Conservation (phyloP, 495 filamentous ascomycete genomes). For the Hypoxylon subgilvum region DNA sequence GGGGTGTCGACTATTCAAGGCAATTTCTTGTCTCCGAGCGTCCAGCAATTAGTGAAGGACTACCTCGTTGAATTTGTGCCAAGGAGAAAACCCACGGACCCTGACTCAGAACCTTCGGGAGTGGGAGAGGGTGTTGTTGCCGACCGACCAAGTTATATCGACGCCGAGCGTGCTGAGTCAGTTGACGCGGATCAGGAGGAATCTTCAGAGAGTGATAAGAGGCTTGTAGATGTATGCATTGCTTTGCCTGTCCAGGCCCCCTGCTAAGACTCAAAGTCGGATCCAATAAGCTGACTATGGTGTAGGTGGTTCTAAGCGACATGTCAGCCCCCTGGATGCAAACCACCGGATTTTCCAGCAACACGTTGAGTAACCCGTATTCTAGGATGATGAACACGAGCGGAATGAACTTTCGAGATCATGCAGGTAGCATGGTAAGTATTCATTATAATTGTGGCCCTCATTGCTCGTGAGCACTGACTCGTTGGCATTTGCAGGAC, state of each 20-base stretch:
- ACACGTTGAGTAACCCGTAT: slow-evolving; percentile 90
- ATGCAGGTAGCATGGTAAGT: slow-evolving; percentile 92
- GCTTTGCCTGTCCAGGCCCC: neutral
- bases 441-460: neutral
- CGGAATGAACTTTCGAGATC: slow-evolving; percentile 83
- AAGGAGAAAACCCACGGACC: slow-evolving; percentile 35
- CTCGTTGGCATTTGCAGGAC: slow-evolving; percentile 63
- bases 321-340: slow-evolving; percentile 96
- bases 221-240: slow-evolving; percentile 73
- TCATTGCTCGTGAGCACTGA: neutral
- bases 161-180: slow-evolving; percentile 54
- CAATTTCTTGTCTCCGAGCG: slow-evolving; percentile 74
- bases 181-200: slow-evolving; percentile 40
- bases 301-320: slow-evolving; percentile 84
- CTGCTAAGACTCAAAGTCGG: neutral
- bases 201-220: slow-evolving; percentile 41
- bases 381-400: slow-evolving; percentile 99
- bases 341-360: slow-evolving; percentile 76
- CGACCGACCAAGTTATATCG: slow-evolving; percentile 59
- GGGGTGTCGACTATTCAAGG: slow-evolving; percentile 94
- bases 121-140: slow-evolving; percentile 30
- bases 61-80: slow-evolving; percentile 70
- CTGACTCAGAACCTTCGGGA: slow-evolving; percentile 21
- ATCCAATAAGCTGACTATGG: slow-evolving; percentile 14
- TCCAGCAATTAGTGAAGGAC: slow-evolving; percentile 75